These are phyloP conservation scores for Aphanomyces stellatus DNA, from an alignment of 352 stramenopile genomes.

Conservation along the genomic window DNA sequence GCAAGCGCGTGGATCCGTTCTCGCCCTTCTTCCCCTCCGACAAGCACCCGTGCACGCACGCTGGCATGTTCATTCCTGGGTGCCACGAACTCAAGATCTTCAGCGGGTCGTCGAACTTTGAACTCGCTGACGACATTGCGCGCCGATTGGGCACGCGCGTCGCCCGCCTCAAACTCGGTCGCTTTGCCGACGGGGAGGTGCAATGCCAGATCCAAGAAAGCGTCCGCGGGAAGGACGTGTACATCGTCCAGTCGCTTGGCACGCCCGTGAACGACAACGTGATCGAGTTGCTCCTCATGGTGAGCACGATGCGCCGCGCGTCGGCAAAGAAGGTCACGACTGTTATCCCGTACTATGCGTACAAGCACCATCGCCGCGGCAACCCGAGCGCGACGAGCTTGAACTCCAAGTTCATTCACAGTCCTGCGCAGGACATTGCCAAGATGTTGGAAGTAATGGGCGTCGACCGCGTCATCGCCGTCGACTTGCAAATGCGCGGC, in stretches of 20 bases:
- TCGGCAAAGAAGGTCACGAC: constrained; percentile 92
- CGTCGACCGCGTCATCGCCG: constrained; percentile 89
- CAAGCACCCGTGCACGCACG: constrained; percentile 86
- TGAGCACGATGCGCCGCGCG: constrained; percentile 88
- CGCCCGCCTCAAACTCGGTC: constrained; percentile 79
- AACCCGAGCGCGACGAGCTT: constrained; percentile 81
- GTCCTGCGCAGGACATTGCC: constrained; percentile 76
- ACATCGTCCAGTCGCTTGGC: constrained; percentile 89
- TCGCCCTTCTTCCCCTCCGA: constrained; percentile 85
- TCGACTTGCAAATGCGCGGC: constrained; percentile 88
- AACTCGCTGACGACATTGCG: constrained; percentile 86
- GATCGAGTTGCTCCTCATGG: constrained; percentile 92
- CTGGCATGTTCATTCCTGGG: constrained; percentile 86
- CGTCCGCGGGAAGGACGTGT: constrained; percentile 91
- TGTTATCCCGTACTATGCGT: constrained; percentile 91
- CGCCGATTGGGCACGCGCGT: constrained; percentile 78
- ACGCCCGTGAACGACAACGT: constrained; percentile 92
- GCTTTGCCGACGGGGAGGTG: constrained; percentile 90
- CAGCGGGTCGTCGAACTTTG: constrained; percentile 85
- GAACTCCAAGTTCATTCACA: constrained; percentile 90
- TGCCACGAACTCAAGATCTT: constrained; percentile 92
- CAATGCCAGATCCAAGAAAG: constrained; percentile 89
- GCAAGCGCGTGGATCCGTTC: constrained; percentile 83
- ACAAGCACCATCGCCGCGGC: constrained; percentile 87
- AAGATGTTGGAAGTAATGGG: constrained; percentile 93